Evolutionary conservation across 495 filamentous ascomycete species (phyloP).

Genomic region (Staphylotrichum longicolle): DNA sequence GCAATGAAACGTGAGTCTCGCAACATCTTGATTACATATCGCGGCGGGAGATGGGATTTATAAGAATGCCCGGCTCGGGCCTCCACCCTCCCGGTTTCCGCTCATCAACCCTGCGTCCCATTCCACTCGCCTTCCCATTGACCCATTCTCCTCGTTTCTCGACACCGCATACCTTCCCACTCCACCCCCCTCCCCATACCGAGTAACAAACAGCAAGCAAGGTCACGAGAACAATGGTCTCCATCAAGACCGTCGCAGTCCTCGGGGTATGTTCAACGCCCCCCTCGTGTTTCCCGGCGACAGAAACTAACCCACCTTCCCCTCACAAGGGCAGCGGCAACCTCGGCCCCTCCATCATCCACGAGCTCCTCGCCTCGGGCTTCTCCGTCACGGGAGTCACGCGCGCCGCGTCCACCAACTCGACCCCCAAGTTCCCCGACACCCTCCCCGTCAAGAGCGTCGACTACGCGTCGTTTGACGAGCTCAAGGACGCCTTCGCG

Average conservation of each 20-base stretch:
- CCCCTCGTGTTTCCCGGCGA: neutral
- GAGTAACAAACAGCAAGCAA: neutral
- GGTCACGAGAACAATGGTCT: slow-evolving; percentile 36
- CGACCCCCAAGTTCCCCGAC: slow-evolving; percentile 31
- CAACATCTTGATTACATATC: slow-evolving; percentile 1
- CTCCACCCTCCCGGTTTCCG: no score
- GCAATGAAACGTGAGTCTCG: slow-evolving; percentile 2
- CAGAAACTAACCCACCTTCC: neutral
- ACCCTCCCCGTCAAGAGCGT: slow-evolving; percentile 44
- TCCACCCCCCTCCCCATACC: neutral
- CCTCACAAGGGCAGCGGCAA: slow-evolving; percentile 54
- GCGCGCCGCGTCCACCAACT: slow-evolving; percentile 44
- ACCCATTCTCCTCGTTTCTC: no score
- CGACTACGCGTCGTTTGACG: slow-evolving; percentile 56
- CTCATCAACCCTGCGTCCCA: no score
- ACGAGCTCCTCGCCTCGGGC: slow-evolving; percentile 51
- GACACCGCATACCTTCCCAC: neutral
- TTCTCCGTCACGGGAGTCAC: slow-evolving; percentile 61
- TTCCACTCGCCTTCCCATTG: no score
- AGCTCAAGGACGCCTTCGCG: slow-evolving; percentile 47
- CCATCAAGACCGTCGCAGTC: slow-evolving; percentile 52
- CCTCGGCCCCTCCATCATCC: slow-evolving; percentile 57
- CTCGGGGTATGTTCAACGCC: slow-evolving; percentile 44
- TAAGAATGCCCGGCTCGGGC: no score
- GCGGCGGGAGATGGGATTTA: no score